phyloP scores from a whole-genome alignment of 108 stramenopile species.

The Pseudonitzschia multiseries region DNA sequence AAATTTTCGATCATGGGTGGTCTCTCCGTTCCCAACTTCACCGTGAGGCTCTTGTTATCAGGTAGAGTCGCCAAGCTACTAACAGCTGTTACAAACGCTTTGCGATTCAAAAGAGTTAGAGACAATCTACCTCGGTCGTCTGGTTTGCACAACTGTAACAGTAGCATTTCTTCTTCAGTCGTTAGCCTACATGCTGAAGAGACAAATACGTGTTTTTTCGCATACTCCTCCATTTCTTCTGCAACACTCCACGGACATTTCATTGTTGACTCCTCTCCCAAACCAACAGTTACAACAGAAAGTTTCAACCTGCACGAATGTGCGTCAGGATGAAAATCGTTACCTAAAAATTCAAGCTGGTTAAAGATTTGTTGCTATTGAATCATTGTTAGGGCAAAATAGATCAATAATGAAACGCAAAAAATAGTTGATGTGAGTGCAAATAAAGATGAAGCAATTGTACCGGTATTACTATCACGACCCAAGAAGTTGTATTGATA shows the following conservation, averaged over 20 bases:
- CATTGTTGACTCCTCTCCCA: slow-evolving; percentile 85
- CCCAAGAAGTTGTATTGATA: neutral
- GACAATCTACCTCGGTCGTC: slow-evolving; percentile 64
- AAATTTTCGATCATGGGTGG: slow-evolving; percentile 82
- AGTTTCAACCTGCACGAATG: slow-evolving; percentile 93
- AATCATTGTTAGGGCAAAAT: neutral
- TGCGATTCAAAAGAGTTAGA: slow-evolving; percentile 73
- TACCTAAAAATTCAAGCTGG: slow-evolving; percentile 89
- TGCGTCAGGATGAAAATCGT: slow-evolving; percentile 96
- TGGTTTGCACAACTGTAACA: slow-evolving; percentile 83
- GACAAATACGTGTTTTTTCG: slow-evolving; percentile 84
- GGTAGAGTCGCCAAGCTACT: slow-evolving; percentile 76
- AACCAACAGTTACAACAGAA: slow-evolving; percentile 84
- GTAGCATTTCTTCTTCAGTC: slow-evolving; percentile 86
- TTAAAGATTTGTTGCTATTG: slow-evolving; percentile 86
- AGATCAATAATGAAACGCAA: neutral
- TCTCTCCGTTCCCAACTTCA: slow-evolving; percentile 78
- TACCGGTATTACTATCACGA: too few species aligned
- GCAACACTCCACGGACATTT: slow-evolving; percentile 90
- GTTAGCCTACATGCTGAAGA: slow-evolving; percentile 90
- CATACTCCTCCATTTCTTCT: slow-evolving; percentile 89
- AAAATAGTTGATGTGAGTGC: neutral
- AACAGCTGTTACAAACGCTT: slow-evolving; percentile 85
- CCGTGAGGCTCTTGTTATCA: slow-evolving; percentile 70
- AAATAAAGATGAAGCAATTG: too few species aligned